Percentiles rank a stretch among this genome's conserved stretches.
Conservation (phyloP, 164 flowering plant species). For the Brasenia schreberi region DNA sequence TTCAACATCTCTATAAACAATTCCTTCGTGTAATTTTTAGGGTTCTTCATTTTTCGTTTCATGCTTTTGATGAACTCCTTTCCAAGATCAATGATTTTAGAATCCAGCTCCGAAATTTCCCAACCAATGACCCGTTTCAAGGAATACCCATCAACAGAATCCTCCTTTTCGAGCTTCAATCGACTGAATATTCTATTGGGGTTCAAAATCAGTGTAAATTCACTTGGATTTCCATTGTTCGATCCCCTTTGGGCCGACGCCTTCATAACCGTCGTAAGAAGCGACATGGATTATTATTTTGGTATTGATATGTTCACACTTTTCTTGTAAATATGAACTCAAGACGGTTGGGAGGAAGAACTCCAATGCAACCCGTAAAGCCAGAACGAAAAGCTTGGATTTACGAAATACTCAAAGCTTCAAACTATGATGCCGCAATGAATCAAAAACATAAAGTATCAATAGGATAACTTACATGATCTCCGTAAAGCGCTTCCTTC, state of each 20-base stretch:
- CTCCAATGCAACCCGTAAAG: neutral
- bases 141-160: conserved; percentile 13
- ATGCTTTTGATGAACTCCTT: conserved; percentile 28
- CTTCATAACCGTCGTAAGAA: conserved; percentile 48
- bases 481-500: neutral
- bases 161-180: conserved; percentile 32
- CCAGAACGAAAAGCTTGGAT: neutral
- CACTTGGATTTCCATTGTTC: conserved; percentile 1
- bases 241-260: conserved; percentile 15
- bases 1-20: conserved; percentile 30
- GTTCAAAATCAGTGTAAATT: conserved; percentile 40
- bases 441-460: neutral
- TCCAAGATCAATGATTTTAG: conserved; percentile 22
- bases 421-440: neutral
- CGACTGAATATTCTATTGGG: conserved; percentile 23
- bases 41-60: conserved; percentile 38
- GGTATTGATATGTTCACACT: no score
- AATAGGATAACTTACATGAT: neutral
- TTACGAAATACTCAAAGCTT: neutral
- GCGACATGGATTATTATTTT: conserved; percentile 26
- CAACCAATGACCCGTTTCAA: conserved; percentile 46
- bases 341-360: neutral
- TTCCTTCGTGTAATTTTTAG: conserved; percentile 14
- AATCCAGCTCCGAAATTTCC: conserved; percentile 37
- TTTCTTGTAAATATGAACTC: neutral